A percentile compares a stretch with the other conserved stretches of the same genome.
Evolutionary conservation across 257 asterid species (phyloP).

Genomic region (Plantago elongata): DNA sequence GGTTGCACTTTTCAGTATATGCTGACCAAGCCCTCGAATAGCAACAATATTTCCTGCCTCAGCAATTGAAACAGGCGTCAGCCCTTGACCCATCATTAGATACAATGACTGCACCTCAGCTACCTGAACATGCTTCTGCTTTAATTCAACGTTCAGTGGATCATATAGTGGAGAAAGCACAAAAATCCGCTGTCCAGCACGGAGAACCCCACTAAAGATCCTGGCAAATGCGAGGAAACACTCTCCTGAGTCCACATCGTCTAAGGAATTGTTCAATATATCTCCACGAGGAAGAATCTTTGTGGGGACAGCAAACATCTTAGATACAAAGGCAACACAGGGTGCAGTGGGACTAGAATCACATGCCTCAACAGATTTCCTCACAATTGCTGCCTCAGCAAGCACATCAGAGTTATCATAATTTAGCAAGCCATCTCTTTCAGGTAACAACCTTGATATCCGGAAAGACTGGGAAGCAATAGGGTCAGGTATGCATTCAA

Average conservation of each 20-base stretch:
- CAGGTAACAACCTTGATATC: conserved; percentile 72
- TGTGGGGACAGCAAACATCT: conserved; percentile 86
- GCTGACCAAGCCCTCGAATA: conserved; percentile 87
- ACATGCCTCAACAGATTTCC: conserved; percentile 75
- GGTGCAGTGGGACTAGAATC: conserved; percentile 68
- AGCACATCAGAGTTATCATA: conserved; percentile 45
- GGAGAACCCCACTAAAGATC: conserved; percentile 82
- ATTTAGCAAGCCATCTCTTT: conserved; percentile 39
- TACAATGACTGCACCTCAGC: conserved; percentile 70
- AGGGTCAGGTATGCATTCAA: conserved; percentile 72
- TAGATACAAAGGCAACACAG: conserved; percentile 79
- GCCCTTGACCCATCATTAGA: conserved; percentile 93
- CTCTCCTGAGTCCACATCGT: conserved; percentile 75
- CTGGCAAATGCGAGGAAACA: conserved; percentile 96
- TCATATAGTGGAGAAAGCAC: conserved; percentile 84
- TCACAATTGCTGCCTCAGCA: conserved; percentile 58
- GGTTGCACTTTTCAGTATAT: conserved; percentile 88
- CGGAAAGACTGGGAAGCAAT: conserved; percentile 70
- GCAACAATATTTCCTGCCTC: conserved; percentile 85
- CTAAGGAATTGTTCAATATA: conserved; percentile 27
- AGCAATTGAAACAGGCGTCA: conserved; percentile 69
- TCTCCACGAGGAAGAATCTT: conserved; percentile 92
- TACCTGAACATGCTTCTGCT: conserved; percentile 84
- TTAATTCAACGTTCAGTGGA: conserved; percentile 59
- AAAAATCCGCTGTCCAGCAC: conserved; percentile 62